Conservation (phyloP, 306 rosid genomes). For the Clitoria ternatea region DNA sequence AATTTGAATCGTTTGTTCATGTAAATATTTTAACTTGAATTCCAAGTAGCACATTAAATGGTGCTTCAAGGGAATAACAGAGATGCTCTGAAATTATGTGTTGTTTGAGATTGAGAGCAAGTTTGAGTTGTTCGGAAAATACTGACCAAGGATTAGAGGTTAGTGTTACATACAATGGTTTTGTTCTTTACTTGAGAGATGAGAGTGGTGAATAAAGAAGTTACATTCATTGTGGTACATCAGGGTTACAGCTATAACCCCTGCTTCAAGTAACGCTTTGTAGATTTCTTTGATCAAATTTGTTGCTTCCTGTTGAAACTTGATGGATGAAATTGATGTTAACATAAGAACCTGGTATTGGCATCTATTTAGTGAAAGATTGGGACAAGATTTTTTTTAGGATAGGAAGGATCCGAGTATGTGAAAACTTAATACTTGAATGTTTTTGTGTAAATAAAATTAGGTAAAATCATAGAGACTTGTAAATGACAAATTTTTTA, state of each 20-base stretch:
- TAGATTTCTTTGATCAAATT: background rate
- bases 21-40: conserved; percentile 10
- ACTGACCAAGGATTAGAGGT: background rate
- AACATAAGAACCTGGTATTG: background rate
- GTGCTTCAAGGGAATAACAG: background rate
- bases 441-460: background rate
- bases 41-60: background rate
- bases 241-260: background rate
- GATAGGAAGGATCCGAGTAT: background rate
- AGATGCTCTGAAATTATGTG: background rate
- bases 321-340: background rate
- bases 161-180: background rate
- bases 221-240: background rate
- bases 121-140: too few species aligned
- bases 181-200: background rate
- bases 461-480: background rate
- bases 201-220: background rate
- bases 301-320: background rate
- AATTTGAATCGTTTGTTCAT: background rate
- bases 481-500: background rate
- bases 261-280: background rate
- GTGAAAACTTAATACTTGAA: background rate
- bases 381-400: background rate
- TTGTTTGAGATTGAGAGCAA: background rate
- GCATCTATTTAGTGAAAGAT: background rate